A percentile compares a stretch with the other conserved stretches of the same genome.
Conservation (phyloP, 2,329 filamentous ascomycete genomes). For the Pseudogymnoascus destructans region DNA sequence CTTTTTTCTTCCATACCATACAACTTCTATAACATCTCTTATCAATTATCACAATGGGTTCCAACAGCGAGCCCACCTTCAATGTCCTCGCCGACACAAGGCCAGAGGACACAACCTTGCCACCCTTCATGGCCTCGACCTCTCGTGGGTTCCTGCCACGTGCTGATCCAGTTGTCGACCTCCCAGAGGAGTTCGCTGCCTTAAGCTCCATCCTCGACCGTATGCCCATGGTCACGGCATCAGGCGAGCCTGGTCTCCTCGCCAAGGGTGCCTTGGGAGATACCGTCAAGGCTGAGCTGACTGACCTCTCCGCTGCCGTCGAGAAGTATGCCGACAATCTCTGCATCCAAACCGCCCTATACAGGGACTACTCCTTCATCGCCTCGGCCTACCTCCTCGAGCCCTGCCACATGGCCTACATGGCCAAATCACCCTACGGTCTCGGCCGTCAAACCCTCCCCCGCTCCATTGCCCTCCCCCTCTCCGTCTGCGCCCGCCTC, state of each 20-base stretch:
- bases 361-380: conserved; percentile 84
- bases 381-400: conserved; percentile 83
- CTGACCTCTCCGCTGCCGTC: conserved; percentile 61
- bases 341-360: conserved; percentile 70
- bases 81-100: conserved; percentile 49
- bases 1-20: not conserved
- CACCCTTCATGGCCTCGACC: conserved; percentile 69
- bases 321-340: conserved; percentile 63
- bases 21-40: not conserved
- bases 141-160: conserved; percentile 63
- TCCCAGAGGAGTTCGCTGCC: conserved; percentile 61
- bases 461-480: conserved; percentile 61
- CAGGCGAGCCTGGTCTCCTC: conserved; percentile 65
- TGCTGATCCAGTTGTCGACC: conserved; percentile 43
- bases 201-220: conserved; percentile 60
- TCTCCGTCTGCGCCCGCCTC: conserved; percentile 71
- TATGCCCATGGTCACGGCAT: conserved; percentile 65
- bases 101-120: conserved; percentile 48
- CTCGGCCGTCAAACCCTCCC: conserved; percentile 64
- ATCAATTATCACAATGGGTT: conserved; percentile 17
- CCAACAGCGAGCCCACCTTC: conserved; percentile 30
- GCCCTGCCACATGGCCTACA: conserved; percentile 67
- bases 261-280: conserved; percentile 62
- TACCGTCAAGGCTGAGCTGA: conserved; percentile 58
- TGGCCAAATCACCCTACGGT: conserved; percentile 64